Percentiles rank a stretch among this genome's conserved stretches.
These are phyloP conservation scores for Botrytis squamosa DNA, from an alignment of 2,329 filamentous ascomycete genomes.

Conservation along the genomic window DNA sequence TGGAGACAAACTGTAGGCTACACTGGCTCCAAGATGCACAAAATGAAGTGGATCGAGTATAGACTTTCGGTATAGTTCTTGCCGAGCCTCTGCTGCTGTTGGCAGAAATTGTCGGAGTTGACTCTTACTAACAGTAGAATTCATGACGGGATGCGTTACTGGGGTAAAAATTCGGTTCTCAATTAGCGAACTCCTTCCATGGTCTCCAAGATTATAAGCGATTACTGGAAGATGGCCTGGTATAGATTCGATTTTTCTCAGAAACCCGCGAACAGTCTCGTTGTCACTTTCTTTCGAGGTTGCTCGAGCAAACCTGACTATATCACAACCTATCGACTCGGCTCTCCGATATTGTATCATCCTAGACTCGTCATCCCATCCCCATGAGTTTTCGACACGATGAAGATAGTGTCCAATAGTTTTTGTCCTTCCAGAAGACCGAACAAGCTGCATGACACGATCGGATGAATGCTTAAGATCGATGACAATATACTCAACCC, in stretches of 20 bases:
- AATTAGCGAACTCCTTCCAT: conserved; percentile 54
- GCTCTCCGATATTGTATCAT: conserved; percentile 51
- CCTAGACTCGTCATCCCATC: conserved; percentile 52
- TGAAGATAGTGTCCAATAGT: conserved; percentile 52
- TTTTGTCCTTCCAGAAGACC: conserved; percentile 50
- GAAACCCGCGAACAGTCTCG: conserved; percentile 38
- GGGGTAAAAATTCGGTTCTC: conserved; percentile 58
- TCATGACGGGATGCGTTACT: conserved; percentile 55
- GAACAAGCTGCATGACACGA: conserved; percentile 46
- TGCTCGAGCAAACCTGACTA: conserved; percentile 55
- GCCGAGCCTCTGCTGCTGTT: conserved; percentile 62
- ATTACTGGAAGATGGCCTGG: conserved; percentile 43
- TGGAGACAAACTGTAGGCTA: conserved; percentile 71
- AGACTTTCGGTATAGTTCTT: conserved; percentile 65
- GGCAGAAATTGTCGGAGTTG: conserved; percentile 36
- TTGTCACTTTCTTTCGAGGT: conserved; percentile 52
- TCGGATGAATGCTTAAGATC: conserved; percentile 56
- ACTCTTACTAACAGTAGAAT: conserved; percentile 49
- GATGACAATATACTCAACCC: conserved; percentile 63
- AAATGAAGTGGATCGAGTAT: conserved; percentile 68
- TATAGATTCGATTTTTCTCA: conserved; percentile 33
- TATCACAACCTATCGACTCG: conserved; percentile 51
- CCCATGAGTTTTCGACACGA: conserved; percentile 37
- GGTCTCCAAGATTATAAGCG: conserved; percentile 55
- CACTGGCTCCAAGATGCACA: conserved; percentile 71